A percentile compares a stretch with the other conserved stretches of the same genome.
phyloP scores from a whole-genome alignment of 2,329 filamentous ascomycete species.

The Aspergillus ibericus region DNA sequence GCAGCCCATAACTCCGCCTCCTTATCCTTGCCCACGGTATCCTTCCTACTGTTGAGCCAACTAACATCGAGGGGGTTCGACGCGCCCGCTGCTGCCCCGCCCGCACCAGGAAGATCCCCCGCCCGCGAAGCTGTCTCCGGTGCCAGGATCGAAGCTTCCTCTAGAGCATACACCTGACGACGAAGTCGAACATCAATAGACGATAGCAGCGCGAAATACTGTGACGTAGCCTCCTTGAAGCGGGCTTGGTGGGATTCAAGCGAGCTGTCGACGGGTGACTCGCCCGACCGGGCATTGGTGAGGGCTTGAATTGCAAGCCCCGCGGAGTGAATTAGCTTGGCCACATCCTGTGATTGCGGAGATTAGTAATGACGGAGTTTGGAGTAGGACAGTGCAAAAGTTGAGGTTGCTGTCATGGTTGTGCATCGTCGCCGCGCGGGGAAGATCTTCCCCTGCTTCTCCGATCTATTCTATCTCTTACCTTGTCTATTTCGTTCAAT shows the following conservation, averaged over 20 bases:
- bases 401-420: neutral
- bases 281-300: constrained; percentile 49
- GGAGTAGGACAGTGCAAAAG: neutral
- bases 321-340: constrained; percentile 58
- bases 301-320: constrained; percentile 65
- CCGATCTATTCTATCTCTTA: constrained; percentile 28
- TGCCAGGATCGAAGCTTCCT: constrained; percentile 74
- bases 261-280: constrained; percentile 37
- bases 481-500: constrained; percentile 74
- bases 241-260: constrained; percentile 59
- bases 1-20: constrained; percentile 76
- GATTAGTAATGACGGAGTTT: neutral
- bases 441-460: neutral
- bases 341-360: constrained; percentile 45
- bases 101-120: constrained; percentile 30
- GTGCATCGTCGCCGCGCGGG: neutral
- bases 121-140: constrained; percentile 40
- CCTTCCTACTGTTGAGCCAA: constrained; percentile 83
- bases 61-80: constrained; percentile 74
- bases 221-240: constrained; percentile 55
- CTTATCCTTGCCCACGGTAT: constrained; percentile 78
- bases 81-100: constrained; percentile 29
- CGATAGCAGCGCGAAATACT: constrained; percentile 73
- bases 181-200: constrained; percentile 72
- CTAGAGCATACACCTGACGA: constrained; percentile 73